Base-by-base conservation (phyloP, 2,329 filamentous ascomycete species). In the Fusarium neocosmosporiellum region DNA sequence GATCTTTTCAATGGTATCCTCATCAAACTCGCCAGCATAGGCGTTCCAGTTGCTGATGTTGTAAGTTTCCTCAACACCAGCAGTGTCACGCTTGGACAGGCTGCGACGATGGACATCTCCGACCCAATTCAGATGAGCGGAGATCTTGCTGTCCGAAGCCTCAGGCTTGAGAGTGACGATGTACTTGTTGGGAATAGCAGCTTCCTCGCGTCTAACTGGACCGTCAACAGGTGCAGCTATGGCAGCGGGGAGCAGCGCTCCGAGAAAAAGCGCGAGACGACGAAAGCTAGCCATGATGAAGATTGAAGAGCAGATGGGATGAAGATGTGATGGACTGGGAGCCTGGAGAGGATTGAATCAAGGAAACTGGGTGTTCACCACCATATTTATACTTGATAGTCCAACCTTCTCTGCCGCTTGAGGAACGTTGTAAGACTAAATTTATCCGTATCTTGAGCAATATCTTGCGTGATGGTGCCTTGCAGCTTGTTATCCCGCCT, bases 121-220 rank as follows among this genome's bases (percentile, higher is more conserved):
- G 67, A 90, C 83, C 72, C 83, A 85, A 55, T 81, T 77, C 73
- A 88, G 79, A 77, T 90, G 86, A 55, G 83, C 80, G 27, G 83
- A 79, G 72, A 90, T 83, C 41, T 81, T 82, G 18, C 81, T 81
- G 24, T 83, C 80, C 39, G 79, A 80, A 69, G 83, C 84, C 64
- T 84, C 85, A 59, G 81, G 82, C 79, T 90, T 88, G 81, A 90
- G 90, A 59, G 90, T 89, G 46, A 91, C 85, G 73, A 91, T 90
- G 80, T 89, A 92, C 66, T 77, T 79, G 68, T 73, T 67, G n/a
- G 74, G 70, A 2, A 59, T 43, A 39, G 61, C 65, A 53, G 54
- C 54, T 14, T 58, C 58, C 41, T 70, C 39, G 24, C 64, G 59
- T 53, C 72, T 72, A 18, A 62, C 31, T 20, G 48, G 53, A 36